Base-by-base conservation (phyloP, 805 yeast genomes). In the Candida glaebosa region DNA sequence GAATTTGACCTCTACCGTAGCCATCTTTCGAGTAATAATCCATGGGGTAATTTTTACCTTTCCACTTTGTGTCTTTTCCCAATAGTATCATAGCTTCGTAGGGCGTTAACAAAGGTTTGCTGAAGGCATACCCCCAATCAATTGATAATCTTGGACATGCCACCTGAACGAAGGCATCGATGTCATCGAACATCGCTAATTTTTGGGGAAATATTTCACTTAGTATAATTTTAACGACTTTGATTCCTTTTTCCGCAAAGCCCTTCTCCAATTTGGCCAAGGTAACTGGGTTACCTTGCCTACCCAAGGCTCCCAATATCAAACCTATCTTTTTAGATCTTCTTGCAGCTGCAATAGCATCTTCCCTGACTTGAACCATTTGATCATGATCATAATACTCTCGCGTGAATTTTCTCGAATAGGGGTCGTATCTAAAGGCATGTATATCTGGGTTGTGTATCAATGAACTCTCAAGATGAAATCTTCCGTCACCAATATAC, bases 41-140 rank as follows among this genome's bases (percentile, higher is more conserved):
- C 99, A 93, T 93, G 7, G 97, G 97, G 57, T 93, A 93, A 43
- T 73, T 81, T 1, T 69, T 69, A 31, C 75, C 76, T 35, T 62
- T 67, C 78, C 93, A 86, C 62, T 69, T 73, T 28, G 66, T 66
- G 54, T 89, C 97, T 35, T 81, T 74, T 5, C 78, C 84, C 50
- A 93, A 61, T 75, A 89, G 76, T 4, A 90, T 96, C 87, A 87
- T 88, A 0, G 96, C 88, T 58, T 93, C 99, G 58, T 93, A 93
- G 0, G 99, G 99, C 0, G 99, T 91, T 43, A 93, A 65, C 33
- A 93, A 66, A 0, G 99, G 99, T 56, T 85, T 86, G 44, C 81
- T 81, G 57, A 93, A 93, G 0, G 99, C 99, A 60, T 93, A 93
- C 0, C 99, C 99, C 99, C 99, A 93, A 61, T 93, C 99, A 32